Evolutionary conservation across 306 rosid genomes (phyloP).

Genomic region (Cotoneaster glaucophyllus): DNA sequence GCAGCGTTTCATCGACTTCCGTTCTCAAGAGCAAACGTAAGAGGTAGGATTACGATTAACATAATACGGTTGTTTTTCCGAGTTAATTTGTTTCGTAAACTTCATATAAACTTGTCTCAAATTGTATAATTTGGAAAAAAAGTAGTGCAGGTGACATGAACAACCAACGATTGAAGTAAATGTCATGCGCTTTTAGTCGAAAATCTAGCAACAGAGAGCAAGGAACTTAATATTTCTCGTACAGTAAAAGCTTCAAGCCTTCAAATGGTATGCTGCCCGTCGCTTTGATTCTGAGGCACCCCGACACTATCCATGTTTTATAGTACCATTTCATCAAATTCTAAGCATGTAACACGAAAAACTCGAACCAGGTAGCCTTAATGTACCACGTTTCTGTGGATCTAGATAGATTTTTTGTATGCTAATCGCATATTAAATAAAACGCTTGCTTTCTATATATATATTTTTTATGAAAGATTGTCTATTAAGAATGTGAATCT

Average conservation of each 20-base stretch:
- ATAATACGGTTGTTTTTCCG: not conserved
- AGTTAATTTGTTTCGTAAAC: not conserved
- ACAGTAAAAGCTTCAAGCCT: not conserved
- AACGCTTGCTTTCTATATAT: not conserved
- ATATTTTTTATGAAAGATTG: conserved; percentile 2
- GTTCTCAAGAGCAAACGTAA: conserved; percentile 77
- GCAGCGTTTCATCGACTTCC: conserved; percentile 54
- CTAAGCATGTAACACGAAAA: not conserved
- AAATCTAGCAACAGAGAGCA: not conserved
- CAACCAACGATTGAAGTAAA: conserved; percentile 48
- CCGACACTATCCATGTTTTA: not conserved
- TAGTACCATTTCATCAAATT: not conserved
- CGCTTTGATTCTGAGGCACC: not conserved
- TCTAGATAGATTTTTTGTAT: not conserved
- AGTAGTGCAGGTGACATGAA: conserved; percentile 61
- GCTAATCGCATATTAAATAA: not conserved
- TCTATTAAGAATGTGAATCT: not conserved
- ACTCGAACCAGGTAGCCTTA: not conserved
- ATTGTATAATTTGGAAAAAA: conserved; percentile 11
- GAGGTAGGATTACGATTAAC: conserved; percentile 35
- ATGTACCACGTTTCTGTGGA: not conserved
- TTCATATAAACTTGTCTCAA: not conserved
- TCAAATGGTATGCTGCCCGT: conserved; percentile 3
- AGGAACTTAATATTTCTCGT: not conserved
- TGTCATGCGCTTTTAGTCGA: not conserved